A percentile compares a stretch with the other conserved stretches of the same genome.
These are phyloP conservation scores for Buxus sempervirens DNA, from an alignment of 164 flowering plant species.

Conservation along the genomic window DNA sequence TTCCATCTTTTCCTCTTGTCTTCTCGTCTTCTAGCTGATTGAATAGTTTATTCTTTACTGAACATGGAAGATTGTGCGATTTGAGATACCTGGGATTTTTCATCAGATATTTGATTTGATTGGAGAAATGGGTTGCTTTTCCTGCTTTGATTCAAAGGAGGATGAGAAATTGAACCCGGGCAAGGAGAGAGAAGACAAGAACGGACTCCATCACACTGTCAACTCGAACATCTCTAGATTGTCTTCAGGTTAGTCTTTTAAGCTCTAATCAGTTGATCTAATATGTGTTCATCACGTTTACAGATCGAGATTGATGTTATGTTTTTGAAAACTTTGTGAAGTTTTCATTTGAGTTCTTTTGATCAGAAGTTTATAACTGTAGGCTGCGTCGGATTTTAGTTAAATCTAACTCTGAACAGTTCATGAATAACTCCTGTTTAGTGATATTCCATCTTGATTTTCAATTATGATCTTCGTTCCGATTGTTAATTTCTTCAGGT, in stretches of 20 bases:
- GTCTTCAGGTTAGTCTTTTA: background rate
- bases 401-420: background rate
- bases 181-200: no score
- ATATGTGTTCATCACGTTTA: background rate
- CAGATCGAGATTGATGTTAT: background rate
- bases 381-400: no score
- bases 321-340: background rate
- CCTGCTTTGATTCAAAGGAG: constrained; percentile 66
- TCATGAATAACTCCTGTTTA: no score
- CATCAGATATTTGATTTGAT: background rate
- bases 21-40: no score
- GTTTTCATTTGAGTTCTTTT: background rate
- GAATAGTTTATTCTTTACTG: no score
- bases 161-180: constrained; percentile 35
- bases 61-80: background rate
- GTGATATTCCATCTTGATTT: background rate
- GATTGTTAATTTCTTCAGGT: background rate
- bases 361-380: background rate
- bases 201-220: constrained; percentile 8
- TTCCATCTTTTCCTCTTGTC: no score
- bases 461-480: no score
- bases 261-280: background rate
- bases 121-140: constrained; percentile 56
- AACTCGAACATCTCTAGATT: background rate
- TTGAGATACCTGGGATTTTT: background rate